Base-by-base conservation (phyloP, 1,139 yeast species). In the Taphrina flavorubra region DNA sequence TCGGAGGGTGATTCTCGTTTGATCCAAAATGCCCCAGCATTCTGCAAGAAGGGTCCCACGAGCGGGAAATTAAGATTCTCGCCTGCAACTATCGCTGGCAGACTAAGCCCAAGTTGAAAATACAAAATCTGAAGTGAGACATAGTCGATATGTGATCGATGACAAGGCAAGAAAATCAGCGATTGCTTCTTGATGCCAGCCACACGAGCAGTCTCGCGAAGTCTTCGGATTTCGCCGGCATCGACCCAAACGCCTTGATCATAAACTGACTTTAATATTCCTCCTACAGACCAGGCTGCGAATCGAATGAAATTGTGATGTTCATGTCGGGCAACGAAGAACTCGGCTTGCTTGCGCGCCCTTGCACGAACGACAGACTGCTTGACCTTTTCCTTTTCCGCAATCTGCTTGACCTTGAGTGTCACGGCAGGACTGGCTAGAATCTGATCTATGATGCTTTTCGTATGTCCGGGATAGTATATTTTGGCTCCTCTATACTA, bases 31-130 rank as follows among this genome's bases (percentile, higher is more conserved):
- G 81, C 82, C 8, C 83, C 83, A 11, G 78, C 79, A 60, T 79
- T 78, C 62, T 79, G 74, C 59, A 78, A 72, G 72, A 78, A 70
- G 47, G 79, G 78, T 1, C 89, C 89, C 68, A 87, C 81, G 13
- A 86, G 78, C 0, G 89, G 86, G 67, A 87, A 86, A 74, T 87
- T 86, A 75, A 87, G 82, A 76, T 87, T 87, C 69, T 87, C 89
- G 7, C 90, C 90, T 0, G 90, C 90, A 66, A 87, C 85, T 3
- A 87, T 89, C 2, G 84, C 78, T 0, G 90, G 90, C 13, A 83
- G 77, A 11, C 88, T 81, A 71, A 87, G 78, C 53, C 86, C 87
- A 72, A 86, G 81, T 53, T 89, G 77, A 73, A 85, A 82, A 70
- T 86, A 81, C 59, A 86, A 79, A 69, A 86, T 80, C 73, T 87